A percentile compares a stretch with the other conserved stretches of the same genome.
These are phyloP conservation scores for Didymellaceae sp. DNA, from an alignment of 2,329 filamentous ascomycete genomes.

Conservation along the genomic window DNA sequence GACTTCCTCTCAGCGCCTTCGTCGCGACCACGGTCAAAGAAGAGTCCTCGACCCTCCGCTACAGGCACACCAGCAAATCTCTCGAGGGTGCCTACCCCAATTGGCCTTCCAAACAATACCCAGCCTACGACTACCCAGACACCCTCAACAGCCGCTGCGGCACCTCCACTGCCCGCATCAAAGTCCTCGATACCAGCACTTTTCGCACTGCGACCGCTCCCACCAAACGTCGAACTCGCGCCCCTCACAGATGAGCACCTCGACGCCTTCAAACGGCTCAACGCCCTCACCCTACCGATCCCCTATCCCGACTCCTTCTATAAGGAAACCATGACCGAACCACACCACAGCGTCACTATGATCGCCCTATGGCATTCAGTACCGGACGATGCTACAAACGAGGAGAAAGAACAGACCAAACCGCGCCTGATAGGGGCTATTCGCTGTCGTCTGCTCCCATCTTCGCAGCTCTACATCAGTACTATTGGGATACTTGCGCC, in stretches of 20 bases:
- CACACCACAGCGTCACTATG: conserved; percentile 62
- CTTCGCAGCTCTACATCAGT: conserved; percentile 63
- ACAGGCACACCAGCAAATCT: conserved; percentile 23
- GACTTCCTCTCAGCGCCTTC: conserved; percentile 35
- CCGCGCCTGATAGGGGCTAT: conserved; percentile 55
- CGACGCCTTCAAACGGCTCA: conserved; percentile 63
- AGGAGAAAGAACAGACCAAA: conserved; percentile 14
- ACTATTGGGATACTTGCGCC: conserved; percentile 66
- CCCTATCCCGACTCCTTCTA: conserved; percentile 68
- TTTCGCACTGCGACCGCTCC: conserved; percentile 45
- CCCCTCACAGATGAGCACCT: conserved; percentile 61
- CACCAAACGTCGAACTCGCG: conserved; percentile 60
- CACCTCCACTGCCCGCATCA: conserved; percentile 2
- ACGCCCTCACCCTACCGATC: conserved; percentile 64
- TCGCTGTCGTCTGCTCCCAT: conserved; percentile 53
- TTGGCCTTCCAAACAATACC: conserved; percentile 1
- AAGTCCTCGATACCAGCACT: conserved; percentile 16
- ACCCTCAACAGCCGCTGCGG: neutral
- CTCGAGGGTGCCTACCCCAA: conserved; percentile 26
- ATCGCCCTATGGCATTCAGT: conserved; percentile 62
- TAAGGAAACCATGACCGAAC: conserved; percentile 64
- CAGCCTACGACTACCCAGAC: conserved; percentile 7
- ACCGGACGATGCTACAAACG: neutral
- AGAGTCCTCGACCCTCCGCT: conserved; percentile 32
- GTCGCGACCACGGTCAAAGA: conserved; percentile 32